Conservation (phyloP, 129 eudicot species). For the Centella asiatica region DNA sequence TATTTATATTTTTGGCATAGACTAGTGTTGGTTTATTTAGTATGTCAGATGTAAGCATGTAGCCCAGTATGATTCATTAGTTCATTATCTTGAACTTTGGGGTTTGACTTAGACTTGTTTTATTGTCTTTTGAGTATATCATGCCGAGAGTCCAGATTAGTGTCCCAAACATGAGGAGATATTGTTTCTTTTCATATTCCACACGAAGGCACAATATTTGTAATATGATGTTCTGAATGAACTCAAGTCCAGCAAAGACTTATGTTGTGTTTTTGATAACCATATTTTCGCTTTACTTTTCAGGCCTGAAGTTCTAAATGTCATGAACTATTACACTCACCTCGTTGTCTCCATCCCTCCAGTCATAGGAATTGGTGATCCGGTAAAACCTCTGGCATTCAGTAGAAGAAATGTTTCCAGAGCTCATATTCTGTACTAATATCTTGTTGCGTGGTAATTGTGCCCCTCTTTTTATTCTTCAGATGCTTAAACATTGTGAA, state of each 20-base stretch:
- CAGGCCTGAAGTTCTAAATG: conserved; percentile 56
- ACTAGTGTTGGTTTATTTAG: too few species aligned
- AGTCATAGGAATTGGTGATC: conserved; percentile 61
- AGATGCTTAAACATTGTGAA: conserved; percentile 64
- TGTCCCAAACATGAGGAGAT: not conserved
- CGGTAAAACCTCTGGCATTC: conserved; percentile 36
- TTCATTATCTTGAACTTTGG: not conserved
- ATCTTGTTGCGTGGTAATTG: not conserved
- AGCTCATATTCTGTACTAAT: not conserved
- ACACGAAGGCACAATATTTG: not conserved
- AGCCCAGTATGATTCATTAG: too few species aligned
- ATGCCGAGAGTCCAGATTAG: not conserved
- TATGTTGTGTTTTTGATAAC: not conserved
- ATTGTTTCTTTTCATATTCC: not conserved
- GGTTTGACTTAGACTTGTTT: not conserved
- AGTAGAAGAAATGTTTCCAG: not conserved
- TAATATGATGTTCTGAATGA: not conserved
- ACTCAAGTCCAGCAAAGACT: not conserved
- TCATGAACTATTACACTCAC: conserved; percentile 54
- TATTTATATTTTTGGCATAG: too few species aligned
- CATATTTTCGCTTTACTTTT: not conserved
- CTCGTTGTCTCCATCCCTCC: conserved; percentile 74
- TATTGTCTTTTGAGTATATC: too few species aligned
- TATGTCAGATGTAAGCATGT: too few species aligned
- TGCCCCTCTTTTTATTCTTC: conserved; percentile 11